Conservation (phyloP, 2,329 filamentous ascomycete species). For the Botryosphaeria dothidea region DNA sequence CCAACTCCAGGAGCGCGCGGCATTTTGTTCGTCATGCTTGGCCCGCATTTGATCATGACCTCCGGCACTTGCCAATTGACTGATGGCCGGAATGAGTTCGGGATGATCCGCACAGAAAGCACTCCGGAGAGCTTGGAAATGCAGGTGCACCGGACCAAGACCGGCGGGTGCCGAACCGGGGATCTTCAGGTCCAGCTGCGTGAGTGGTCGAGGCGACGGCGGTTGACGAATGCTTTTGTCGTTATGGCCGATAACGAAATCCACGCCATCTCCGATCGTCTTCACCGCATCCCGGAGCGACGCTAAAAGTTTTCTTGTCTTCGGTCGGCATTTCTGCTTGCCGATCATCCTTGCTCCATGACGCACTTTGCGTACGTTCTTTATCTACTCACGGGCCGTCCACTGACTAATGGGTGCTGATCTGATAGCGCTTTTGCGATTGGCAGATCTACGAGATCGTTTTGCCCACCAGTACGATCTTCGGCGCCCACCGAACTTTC, state of each 20-base stretch:
- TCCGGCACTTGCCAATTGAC: not conserved
- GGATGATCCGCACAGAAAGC: not conserved
- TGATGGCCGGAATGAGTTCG: not conserved
- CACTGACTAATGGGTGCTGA: not conserved
- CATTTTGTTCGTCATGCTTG: not conserved
- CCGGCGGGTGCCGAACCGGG: not conserved
- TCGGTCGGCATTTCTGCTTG: not conserved
- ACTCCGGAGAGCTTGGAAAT: not conserved
- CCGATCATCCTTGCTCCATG: not conserved
- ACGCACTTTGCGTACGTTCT: not conserved
- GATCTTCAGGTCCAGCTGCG: not conserved
- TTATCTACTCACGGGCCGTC: not conserved
- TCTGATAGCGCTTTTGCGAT: not conserved
- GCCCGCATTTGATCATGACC: not conserved
- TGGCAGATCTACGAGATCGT: not conserved
- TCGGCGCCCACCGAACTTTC: not conserved
- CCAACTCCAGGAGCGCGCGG: not conserved
- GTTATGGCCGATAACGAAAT: not conserved
- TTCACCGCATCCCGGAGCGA: not conserved
- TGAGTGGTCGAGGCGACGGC: not conserved
- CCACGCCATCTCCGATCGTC: not conserved
- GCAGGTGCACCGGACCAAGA: not conserved
- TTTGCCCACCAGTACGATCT: not conserved
- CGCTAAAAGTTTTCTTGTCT: not conserved
- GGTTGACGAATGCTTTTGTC: not conserved